Percentiles rank a stretch among this genome's conserved stretches.
phyloP scores from a whole-genome alignment of 305 asterid genomes.

The Rubia occidens region DNA sequence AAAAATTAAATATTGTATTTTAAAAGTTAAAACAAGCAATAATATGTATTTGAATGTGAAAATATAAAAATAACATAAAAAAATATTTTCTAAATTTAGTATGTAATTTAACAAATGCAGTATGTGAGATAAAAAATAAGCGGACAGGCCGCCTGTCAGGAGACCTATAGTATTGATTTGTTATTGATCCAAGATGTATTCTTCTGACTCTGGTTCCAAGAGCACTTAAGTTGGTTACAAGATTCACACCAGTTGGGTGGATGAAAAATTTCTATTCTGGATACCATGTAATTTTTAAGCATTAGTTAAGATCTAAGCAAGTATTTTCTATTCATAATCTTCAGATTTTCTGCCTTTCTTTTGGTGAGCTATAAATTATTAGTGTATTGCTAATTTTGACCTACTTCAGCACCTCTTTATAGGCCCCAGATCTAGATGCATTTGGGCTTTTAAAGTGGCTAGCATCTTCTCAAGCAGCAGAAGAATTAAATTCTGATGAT shows the following conservation, averaged over 20 bases:
- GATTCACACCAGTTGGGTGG: background rate
- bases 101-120: too few species aligned
- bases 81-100: too few species aligned
- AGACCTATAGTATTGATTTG: background rate
- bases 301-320: background rate
- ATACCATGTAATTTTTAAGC: background rate
- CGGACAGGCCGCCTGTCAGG: too few species aligned
- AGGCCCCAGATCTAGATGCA: constrained; percentile 75
- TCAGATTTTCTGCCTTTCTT: background rate
- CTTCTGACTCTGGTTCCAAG: background rate
- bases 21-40: too few species aligned
- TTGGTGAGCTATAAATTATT: background rate
- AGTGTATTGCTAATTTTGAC: constrained; percentile 3
- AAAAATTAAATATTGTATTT: too few species aligned
- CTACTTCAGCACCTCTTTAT: constrained; percentile 14
- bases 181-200: background rate
- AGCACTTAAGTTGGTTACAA: background rate
- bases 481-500: constrained; percentile 95
- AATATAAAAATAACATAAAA: too few species aligned
- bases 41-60: too few species aligned
- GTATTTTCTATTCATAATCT: background rate
- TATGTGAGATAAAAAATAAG: too few species aligned
- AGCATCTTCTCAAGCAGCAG: constrained; percentile 97
- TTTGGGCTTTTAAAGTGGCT: constrained; percentile 90
- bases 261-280: background rate